Conservation (phyloP, 129 eudicot species). For the Saposhnikovia divaricata region DNA sequence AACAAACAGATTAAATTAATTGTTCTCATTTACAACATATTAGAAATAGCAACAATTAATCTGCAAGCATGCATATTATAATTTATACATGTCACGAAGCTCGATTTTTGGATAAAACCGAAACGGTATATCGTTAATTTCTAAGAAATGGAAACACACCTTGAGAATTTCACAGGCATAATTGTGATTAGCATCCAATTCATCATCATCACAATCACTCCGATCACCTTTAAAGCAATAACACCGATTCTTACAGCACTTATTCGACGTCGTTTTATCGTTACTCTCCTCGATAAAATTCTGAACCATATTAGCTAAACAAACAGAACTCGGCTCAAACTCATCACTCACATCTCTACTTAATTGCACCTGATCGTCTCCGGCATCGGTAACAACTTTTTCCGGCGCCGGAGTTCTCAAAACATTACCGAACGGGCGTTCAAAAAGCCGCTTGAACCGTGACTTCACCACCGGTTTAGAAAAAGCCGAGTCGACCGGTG, state of each 20-base stretch:
- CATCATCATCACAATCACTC: conserved; percentile 73
- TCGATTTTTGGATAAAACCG: no score
- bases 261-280: conserved; percentile 28
- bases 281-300: conserved; percentile 68
- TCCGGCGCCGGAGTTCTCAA: conserved; percentile 33
- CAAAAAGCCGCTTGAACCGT: conserved; percentile 54
- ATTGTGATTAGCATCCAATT: conserved; percentile 30
- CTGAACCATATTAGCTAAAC: conserved; percentile 73
- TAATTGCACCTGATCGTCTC: conserved; percentile 13
- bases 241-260: conserved; percentile 62
- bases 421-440: conserved; percentile 33
- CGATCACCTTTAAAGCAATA: conserved; percentile 65
- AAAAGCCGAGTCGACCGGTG: conserved; percentile 24
- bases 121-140: no score
- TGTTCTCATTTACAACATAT: conserved; percentile 32
- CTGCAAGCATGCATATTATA: no score
- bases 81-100: no score
- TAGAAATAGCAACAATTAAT: conserved; percentile 25
- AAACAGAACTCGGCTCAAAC: conserved; percentile 75
- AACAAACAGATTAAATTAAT: conserved; percentile 27
- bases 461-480: conserved; percentile 51
- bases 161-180: conserved; percentile 50
- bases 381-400: conserved; percentile 18
- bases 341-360: conserved; percentile 32
- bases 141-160: conserved; percentile 19